A percentile compares a stretch with the other conserved stretches of the same genome.
These are phyloP conservation scores for Sophora flavescens DNA, from an alignment of 306 rosid species.

Conservation along the genomic window DNA sequence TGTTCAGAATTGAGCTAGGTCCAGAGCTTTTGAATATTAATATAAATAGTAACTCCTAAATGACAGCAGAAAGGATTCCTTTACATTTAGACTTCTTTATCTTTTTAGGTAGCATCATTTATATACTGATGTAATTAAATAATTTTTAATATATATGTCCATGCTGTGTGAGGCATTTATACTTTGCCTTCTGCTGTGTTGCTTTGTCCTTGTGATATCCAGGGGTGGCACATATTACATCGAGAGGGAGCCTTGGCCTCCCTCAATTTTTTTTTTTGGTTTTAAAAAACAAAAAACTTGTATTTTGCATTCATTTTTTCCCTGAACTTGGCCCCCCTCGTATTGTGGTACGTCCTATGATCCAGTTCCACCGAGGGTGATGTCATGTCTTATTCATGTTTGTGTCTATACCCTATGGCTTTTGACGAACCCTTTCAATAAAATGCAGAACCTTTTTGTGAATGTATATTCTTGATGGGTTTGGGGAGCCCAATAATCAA, in stretches of 20 bases:
- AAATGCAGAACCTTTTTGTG: neutral
- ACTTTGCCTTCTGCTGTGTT: conserved; percentile 12
- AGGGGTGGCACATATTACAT: too few relatives aligned
- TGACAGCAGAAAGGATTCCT: neutral
- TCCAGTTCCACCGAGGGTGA: neutral
- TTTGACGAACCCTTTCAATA: neutral
- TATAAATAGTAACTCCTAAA: conserved; percentile 3
- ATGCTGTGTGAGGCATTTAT: conserved; percentile 6
- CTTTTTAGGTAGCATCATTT: conserved; percentile 3
- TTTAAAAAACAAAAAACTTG: too few relatives aligned
- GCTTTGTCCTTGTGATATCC: neutral
- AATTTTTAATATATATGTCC: neutral
- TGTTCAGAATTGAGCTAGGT: conserved; percentile 3
- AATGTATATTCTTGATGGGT: neutral
- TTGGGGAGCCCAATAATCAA: too few relatives aligned
- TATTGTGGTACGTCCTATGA: too few relatives aligned
- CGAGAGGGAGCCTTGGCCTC: too few relatives aligned
- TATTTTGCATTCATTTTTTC: too few relatives aligned
- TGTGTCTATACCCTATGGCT: conserved; percentile 24
- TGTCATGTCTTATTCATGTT: neutral
- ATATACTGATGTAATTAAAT: neutral
- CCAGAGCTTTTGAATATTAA: conserved; percentile 2
- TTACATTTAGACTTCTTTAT: conserved; percentile 1
- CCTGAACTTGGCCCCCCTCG: too few relatives aligned
- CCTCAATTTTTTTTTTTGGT: too few relatives aligned